phyloP scores from a whole-genome alignment of 2,329 filamentous ascomycete species.

The Pestalotiopsis sp. region DNA sequence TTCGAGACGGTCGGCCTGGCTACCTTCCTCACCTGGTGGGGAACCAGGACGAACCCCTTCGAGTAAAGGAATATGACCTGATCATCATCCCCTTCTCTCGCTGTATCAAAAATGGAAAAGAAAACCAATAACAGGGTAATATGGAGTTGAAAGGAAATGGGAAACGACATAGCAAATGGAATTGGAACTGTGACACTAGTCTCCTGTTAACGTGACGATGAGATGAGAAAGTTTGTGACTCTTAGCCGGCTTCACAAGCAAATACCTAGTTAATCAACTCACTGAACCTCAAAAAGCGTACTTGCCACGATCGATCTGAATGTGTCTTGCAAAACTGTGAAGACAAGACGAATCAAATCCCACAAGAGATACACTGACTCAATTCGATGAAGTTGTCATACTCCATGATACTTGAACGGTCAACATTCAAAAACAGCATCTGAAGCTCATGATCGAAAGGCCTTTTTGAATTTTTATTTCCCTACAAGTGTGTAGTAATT shows the following conservation, averaged over 20 bases:
- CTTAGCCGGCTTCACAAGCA: neutral
- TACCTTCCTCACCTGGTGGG: constrained; percentile 96
- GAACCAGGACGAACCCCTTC: constrained; percentile 91
- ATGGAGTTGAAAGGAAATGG: neutral
- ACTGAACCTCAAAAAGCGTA: neutral
- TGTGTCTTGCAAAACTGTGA: too few relatives aligned
- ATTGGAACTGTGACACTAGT: constrained; percentile 9
- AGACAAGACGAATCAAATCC: neutral
- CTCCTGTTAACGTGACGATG: constrained; percentile 6
- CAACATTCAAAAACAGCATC: neutral
- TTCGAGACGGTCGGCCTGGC: constrained; percentile 93
- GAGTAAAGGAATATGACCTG: constrained; percentile 55
- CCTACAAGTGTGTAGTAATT: constrained; percentile 13
- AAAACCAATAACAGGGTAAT: neutral
- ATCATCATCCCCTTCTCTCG: neutral
- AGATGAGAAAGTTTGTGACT: neutral
- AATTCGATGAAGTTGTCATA: neutral
- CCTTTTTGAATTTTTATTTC: constrained; percentile 13
- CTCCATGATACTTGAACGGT: neutral
- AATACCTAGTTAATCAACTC: constrained; percentile 6
- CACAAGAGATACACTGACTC: neutral
- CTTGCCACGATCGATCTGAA: neutral
- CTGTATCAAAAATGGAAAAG: neutral
- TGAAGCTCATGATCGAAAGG: neutral
- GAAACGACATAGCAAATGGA: constrained; percentile 8